phyloP scores from a whole-genome alignment of 192 early-diverging fungal species.

The Coemansia reversa region DNA sequence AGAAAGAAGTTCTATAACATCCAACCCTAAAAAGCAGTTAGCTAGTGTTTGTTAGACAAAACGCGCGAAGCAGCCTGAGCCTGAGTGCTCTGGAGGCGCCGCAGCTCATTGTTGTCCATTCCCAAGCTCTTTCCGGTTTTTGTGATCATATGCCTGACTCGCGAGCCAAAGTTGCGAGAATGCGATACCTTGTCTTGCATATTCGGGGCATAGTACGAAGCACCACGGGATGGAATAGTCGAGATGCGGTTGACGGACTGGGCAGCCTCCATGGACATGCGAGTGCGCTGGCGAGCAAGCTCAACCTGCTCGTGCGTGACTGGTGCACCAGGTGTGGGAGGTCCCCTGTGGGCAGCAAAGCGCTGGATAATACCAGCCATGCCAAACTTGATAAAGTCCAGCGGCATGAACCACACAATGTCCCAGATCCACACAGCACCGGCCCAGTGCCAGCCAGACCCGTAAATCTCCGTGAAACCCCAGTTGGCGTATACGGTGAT shows the following conservation, averaged over 20 bases:
- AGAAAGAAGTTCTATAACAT: conserved; percentile 1
- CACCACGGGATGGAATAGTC: conserved; percentile 59
- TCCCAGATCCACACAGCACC: conserved; percentile 77
- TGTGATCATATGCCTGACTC: conserved; percentile 52
- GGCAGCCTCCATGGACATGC: conserved; percentile 56
- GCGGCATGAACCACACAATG: conserved; percentile 74
- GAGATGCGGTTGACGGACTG: conserved; percentile 60
- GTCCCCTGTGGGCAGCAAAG: conserved; percentile 30
- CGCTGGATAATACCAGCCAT: conserved; percentile 64
- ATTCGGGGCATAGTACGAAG: conserved; percentile 64
- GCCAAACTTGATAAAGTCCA: conserved; percentile 78
- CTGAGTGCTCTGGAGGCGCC: conserved; percentile 72
- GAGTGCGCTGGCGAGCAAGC: conserved; percentile 57
- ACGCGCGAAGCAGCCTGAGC: conserved; percentile 58
- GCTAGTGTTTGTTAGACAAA: conserved; percentile 33
- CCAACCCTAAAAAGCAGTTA: neutral
- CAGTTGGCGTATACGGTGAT: conserved; percentile 85
- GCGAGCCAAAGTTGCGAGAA: conserved; percentile 57
- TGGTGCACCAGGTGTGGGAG: conserved; percentile 30
- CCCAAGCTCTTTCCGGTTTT: conserved; percentile 59
- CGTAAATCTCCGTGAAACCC: conserved; percentile 71
- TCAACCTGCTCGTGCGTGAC: conserved; percentile 45
- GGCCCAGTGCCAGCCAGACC: conserved; percentile 75
- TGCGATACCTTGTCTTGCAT: conserved; percentile 56
- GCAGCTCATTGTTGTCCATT: conserved; percentile 67